Conservation (phyloP, 768 basidiomycete genomes). For the Lentinula lateritia region DNA sequence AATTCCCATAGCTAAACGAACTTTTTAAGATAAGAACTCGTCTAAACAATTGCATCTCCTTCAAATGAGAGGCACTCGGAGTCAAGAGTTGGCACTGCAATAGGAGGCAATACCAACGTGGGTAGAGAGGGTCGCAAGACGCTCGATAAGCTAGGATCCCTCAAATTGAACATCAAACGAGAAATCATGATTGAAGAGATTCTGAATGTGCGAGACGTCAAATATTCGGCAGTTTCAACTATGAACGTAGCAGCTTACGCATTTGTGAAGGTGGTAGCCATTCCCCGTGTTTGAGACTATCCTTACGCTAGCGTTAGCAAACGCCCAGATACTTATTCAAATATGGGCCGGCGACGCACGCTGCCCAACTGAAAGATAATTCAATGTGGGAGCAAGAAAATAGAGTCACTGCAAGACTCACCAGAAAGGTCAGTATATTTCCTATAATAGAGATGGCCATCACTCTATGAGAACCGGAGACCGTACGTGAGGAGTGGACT, state of each 20-base stretch:
- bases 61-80: background rate
- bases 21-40: no score
- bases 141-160: slow-evolving; percentile 12
- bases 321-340: background rate
- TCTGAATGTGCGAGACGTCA: background rate
- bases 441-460: slow-evolving; percentile 2
- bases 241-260: background rate
- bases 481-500: background rate
- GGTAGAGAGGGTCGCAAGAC: background rate
- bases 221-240: no score
- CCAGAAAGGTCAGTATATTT: slow-evolving; percentile 3
- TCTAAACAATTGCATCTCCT: background rate
- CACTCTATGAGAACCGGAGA: background rate
- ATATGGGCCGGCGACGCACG: background rate
- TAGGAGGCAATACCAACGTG: background rate
- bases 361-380: background rate
- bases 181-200: slow-evolving; percentile 15
- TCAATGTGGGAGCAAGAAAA: background rate
- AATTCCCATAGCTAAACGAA: no score
- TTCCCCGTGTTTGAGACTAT: slow-evolving; percentile 2
- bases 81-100: background rate
- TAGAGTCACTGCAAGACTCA: background rate
- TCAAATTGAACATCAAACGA: slow-evolving; percentile 15
- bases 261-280: slow-evolving; percentile 6
- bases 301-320: background rate